phyloP scores from a whole-genome alignment of 2,329 filamentous ascomycete genomes.

The Didymosphaeria variabile region DNA sequence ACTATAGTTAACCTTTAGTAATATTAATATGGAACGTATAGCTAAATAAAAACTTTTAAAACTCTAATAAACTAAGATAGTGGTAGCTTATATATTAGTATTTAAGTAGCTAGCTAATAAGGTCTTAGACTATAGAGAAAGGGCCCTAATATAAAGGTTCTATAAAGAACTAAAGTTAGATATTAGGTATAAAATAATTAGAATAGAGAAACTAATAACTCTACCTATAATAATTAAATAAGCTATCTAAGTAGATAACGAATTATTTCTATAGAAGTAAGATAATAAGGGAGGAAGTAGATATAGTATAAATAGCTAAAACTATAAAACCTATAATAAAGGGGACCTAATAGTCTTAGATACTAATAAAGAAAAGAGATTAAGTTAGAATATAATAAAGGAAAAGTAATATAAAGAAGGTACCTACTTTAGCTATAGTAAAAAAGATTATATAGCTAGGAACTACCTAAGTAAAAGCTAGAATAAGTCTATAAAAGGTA shows the following conservation, averaged over 20 bases:
- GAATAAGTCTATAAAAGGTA: background rate
- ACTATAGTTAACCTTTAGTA: background rate
- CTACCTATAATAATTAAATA: background rate
- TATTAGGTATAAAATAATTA: background rate
- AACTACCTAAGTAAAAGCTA: background rate
- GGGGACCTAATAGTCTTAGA: background rate
- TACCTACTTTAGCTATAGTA: background rate
- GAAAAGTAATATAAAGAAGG: background rate
- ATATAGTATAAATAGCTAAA: background rate
- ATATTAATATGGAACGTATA: conserved; percentile 3
- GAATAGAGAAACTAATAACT: background rate
- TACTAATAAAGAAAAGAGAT: background rate
- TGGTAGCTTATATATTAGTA: background rate
- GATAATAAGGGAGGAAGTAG: background rate
- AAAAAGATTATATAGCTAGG: background rate
- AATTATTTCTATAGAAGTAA: background rate
- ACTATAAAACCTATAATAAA: background rate
- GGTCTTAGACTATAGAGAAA: background rate
- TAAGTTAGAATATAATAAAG: background rate
- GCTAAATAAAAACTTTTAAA: background rate
- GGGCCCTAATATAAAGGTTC: background rate
- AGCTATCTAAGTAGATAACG: background rate
- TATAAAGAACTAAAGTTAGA: background rate
- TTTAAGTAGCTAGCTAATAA: background rate
- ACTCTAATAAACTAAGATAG: background rate